phyloP scores from a whole-genome alignment of 2,329 filamentous ascomycete species.

The Trichoderma citrinoviride region DNA sequence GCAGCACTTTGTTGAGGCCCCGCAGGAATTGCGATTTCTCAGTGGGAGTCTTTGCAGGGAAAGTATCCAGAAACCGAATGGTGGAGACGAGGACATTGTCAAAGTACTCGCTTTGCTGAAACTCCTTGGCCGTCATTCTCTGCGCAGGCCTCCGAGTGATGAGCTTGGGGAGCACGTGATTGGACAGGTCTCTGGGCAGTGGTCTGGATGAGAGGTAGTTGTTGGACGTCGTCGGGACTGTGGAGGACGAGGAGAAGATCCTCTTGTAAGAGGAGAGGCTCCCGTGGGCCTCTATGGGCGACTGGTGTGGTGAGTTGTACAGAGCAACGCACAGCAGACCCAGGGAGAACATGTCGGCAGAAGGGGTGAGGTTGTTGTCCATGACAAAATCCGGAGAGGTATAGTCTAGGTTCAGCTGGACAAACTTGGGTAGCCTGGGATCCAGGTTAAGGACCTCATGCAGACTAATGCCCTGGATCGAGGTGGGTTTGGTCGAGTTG shows the following conservation, averaged over 20 bases:
- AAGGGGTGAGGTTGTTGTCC: slow-evolving; percentile 79
- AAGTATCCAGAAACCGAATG: slow-evolving; percentile 86
- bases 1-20: slow-evolving; percentile 79
- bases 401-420: slow-evolving; percentile 91
- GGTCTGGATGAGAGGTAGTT: slow-evolving; percentile 78
- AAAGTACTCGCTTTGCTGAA: slow-evolving; percentile 94
- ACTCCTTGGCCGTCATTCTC: slow-evolving; percentile 82
- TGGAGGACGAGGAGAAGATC: slow-evolving; percentile 73
- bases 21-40: slow-evolving; percentile 93
- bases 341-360: slow-evolving; percentile 91
- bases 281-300: slow-evolving; percentile 77
- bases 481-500: slow-evolving; percentile 68
- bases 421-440: slow-evolving; percentile 72
- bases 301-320: slow-evolving; percentile 91
- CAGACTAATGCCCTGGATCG: slow-evolving; percentile 75
- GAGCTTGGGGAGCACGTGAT: slow-evolving; percentile 75
- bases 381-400: slow-evolving; percentile 92
- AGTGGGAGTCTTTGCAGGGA: slow-evolving; percentile 85
- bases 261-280: slow-evolving; percentile 84
- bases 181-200: slow-evolving; percentile 73
- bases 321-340: slow-evolving; percentile 84
- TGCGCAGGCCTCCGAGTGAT: slow-evolving; percentile 86
- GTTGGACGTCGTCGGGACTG: slow-evolving; percentile 75
- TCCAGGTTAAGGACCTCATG: slow-evolving; percentile 84
- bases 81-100: slow-evolving; percentile 96